Conservation (phyloP, 352 stramenopile genomes). For the Globisporangium rhizosaccharum region DNA sequence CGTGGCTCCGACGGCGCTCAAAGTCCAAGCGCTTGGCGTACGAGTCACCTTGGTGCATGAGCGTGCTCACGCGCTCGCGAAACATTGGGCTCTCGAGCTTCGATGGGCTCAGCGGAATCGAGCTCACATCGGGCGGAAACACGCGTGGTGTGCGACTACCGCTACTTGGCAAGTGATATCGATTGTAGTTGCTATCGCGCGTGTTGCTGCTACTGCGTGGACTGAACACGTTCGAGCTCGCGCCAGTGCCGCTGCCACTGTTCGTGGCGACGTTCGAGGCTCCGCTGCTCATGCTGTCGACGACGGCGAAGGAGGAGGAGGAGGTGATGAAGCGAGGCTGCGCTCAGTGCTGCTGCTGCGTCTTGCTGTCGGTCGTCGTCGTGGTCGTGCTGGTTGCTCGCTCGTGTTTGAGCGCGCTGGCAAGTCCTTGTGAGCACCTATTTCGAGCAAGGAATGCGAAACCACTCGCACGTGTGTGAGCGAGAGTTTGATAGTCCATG, state of each 20-base stretch:
- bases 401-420: no score
- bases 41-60: constrained; percentile 72
- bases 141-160: constrained; percentile 37
- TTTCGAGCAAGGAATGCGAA: no score
- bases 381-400: no score
- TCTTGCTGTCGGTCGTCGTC: no score
- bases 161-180: constrained; percentile 33
- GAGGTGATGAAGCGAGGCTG: no score
- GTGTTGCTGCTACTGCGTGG: constrained; percentile 10
- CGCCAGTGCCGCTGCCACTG: not conserved
- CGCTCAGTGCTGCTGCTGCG: no score
- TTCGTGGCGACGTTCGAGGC: not conserved
- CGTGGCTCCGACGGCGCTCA: constrained; percentile 39
- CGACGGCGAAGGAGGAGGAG: no score
- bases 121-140: constrained; percentile 44
- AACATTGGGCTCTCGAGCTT: constrained; percentile 73
- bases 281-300: constrained; percentile 12
- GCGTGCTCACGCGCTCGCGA: constrained; percentile 43
- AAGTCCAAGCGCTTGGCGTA: constrained; percentile 70
- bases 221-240: constrained; percentile 12
- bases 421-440: no score
- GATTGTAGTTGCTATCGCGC: constrained; percentile 18
- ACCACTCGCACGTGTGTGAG: no score
- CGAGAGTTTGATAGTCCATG: no score
- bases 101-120: constrained; percentile 59